Percentiles rank a stretch among this genome's conserved stretches.
These are phyloP conservation scores for Pelargonium fulgidum DNA, from an alignment of 441 rosid species.

Conservation along the genomic window DNA sequence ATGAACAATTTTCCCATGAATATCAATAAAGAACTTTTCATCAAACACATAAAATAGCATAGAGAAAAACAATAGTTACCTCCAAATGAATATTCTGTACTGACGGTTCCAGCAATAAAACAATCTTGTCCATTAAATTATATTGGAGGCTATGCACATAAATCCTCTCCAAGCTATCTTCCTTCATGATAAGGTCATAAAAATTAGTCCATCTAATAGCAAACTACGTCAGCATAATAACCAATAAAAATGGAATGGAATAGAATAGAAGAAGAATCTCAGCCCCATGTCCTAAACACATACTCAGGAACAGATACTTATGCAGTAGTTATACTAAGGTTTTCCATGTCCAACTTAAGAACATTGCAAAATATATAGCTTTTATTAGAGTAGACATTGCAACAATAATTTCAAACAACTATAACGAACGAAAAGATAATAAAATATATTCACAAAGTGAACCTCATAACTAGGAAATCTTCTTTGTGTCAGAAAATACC, in stretches of 20 bases:
- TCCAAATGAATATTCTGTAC: constrained; percentile 47
- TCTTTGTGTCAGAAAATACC: not conserved
- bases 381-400: not conserved
- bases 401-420: not conserved
- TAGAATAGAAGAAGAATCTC: not conserved
- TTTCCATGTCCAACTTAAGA: not conserved
- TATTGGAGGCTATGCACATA: constrained; percentile 44
- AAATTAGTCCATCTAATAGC: constrained; percentile 17
- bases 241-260: not conserved
- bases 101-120: constrained; percentile 46
- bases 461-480: not conserved
- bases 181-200: constrained; percentile 37
- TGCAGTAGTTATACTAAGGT: not conserved
- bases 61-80: constrained; percentile 34
- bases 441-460: not conserved
- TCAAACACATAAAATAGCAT: not conserved
- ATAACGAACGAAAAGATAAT: not conserved
- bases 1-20: constrained; percentile 14
- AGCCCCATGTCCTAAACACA: not conserved
- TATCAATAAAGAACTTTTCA: constrained; percentile 9
- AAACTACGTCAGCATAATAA: constrained; percentile 15
- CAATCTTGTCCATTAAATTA: constrained; percentile 39
- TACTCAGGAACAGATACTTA: not conserved
- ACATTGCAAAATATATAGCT: not conserved
- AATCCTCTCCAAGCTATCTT: constrained; percentile 46